Conservation (phyloP, 1,284 basidiomycete species). For the Austropuccinia psidii region DNA sequence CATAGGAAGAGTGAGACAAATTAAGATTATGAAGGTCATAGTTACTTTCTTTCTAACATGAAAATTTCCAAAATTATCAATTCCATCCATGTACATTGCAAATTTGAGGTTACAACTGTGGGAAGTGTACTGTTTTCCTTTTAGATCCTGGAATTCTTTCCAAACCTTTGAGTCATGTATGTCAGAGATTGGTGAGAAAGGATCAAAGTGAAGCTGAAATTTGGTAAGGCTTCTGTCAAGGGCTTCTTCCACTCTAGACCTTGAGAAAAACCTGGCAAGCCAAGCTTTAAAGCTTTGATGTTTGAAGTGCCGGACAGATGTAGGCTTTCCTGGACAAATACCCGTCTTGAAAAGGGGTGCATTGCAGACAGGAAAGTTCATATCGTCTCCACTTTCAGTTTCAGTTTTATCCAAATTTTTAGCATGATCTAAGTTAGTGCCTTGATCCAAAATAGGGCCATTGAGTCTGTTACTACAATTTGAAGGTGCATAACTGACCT, state of each 20-base stretch:
- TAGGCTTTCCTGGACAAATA: neutral
- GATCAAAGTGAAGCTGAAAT: neutral
- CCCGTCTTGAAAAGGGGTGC: neutral
- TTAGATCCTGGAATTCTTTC: neutral
- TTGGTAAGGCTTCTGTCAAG: neutral
- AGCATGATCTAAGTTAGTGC: neutral
- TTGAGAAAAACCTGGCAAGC: neutral
- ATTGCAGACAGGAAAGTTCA: neutral
- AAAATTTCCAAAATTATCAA: neutral
- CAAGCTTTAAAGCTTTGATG: neutral
- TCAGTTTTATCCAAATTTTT: neutral
- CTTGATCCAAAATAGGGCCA: neutral
- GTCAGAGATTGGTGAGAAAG: neutral
- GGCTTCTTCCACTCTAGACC: neutral
- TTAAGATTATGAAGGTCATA: neutral
- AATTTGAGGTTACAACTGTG: neutral
- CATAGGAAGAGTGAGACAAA: conserved; percentile 39
- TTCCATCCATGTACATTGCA: neutral
- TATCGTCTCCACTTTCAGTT: neutral
- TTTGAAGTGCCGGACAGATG: neutral
- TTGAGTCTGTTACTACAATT: neutral
- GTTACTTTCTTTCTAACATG: neutral
- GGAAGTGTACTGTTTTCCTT: neutral
- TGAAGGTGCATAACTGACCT: neutral
- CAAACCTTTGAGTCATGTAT: neutral